Conservation (phyloP, 352 stramenopile genomes). For the Globisporangium orthogonon region DNA sequence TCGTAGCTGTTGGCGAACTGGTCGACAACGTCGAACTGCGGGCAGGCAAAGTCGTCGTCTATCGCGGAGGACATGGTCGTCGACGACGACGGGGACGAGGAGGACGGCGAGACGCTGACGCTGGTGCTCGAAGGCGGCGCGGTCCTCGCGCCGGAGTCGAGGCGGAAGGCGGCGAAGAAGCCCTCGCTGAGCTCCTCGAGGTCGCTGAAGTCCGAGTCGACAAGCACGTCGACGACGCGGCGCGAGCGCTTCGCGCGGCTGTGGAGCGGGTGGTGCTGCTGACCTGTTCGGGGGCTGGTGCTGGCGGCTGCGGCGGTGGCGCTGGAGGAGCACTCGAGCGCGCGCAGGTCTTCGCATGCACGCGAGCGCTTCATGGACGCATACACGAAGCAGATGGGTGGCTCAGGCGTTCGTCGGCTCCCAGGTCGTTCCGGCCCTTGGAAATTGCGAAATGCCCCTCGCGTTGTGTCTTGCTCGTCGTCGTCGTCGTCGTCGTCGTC, state of each 20-base stretch:
- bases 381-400: conserved; percentile 5
- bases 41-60: background rate
- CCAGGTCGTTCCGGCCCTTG: conserved; percentile 1
- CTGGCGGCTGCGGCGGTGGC: background rate
- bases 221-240: conserved; percentile 7
- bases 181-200: conserved; percentile 8
- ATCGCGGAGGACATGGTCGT: background rate
- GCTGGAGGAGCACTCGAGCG: conserved; percentile 30
- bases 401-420: background rate
- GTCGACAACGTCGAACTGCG: conserved; percentile 1
- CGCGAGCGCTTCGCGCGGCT: conserved; percentile 11
- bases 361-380: conserved; percentile 57
- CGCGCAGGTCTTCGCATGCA: conserved; percentile 60
- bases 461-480: background rate
- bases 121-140: background rate
- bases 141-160: background rate
- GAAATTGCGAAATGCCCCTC: conserved; percentile 3
- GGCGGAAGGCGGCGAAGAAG: conserved; percentile 3
- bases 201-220: conserved; percentile 8
- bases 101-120: background rate
- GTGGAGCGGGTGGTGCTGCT: background rate
- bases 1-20: conserved; percentile 9
- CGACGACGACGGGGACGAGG: background rate
- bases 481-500: conserved; percentile 2
- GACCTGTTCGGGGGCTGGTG: background rate